phyloP scores from a whole-genome alignment of 148 eudicot genomes.

The Diospyros lotus region DNA sequence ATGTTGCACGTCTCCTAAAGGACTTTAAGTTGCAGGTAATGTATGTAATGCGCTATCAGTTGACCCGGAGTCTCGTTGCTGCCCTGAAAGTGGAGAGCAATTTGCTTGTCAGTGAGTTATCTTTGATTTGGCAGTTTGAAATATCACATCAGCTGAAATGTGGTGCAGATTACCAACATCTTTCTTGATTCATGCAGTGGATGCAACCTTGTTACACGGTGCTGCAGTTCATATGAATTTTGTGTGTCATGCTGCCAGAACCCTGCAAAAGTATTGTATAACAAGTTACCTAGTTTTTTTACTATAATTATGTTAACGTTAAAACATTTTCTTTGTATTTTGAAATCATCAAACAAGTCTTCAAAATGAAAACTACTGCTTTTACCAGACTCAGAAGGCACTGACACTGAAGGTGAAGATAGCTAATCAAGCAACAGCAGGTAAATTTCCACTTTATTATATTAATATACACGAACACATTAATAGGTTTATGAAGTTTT shows the following conservation, averaged over 20 bases:
- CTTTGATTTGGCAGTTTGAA: constrained; percentile 19
- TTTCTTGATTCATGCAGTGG: constrained; percentile 50
- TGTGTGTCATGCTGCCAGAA: constrained; percentile 97
- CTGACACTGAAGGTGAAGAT: constrained; percentile 65
- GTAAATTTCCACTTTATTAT: constrained; percentile 22
- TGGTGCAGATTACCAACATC: constrained; percentile 15
- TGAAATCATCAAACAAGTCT: too few species aligned
- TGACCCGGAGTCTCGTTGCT: constrained; percentile 78
- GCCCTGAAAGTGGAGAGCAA: constrained; percentile 64
- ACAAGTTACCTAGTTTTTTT: background rate
- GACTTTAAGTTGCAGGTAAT: constrained; percentile 47
- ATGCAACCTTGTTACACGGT: constrained; percentile 77
- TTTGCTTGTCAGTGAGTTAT: constrained; percentile 98
- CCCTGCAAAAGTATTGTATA: constrained; percentile 55
- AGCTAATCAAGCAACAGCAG: constrained; percentile 85
- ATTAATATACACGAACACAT: background rate
- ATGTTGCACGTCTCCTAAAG: constrained; percentile 12
- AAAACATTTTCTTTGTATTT: too few species aligned
- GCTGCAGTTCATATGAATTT: constrained; percentile 92
- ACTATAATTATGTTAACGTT: background rate
- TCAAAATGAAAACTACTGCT: background rate
- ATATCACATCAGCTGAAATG: constrained; percentile 5
- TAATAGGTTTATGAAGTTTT: background rate
- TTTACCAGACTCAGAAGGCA: constrained; percentile 54
- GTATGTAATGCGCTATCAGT: constrained; percentile 87